These are phyloP conservation scores for Didymella pinodella DNA, from an alignment of 2,329 filamentous ascomycete genomes.

Conservation along the genomic window DNA sequence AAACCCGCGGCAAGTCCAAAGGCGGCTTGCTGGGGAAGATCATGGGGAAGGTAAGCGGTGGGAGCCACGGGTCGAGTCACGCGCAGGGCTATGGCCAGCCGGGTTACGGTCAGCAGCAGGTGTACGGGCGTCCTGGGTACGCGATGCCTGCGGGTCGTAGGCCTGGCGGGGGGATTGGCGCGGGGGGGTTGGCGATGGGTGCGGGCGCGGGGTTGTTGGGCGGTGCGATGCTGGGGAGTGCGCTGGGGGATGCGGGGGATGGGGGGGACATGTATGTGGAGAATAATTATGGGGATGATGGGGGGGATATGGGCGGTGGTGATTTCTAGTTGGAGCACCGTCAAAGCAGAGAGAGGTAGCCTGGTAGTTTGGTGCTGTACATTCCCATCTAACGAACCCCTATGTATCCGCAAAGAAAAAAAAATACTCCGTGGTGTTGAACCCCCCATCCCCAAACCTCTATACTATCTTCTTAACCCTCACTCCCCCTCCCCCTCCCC, in stretches of 20 bases:
- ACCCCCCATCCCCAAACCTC: conserved; percentile 1
- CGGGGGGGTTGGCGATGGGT: conserved; percentile 77
- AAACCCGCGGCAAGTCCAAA: conserved; percentile 50
- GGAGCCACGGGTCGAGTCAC: conserved; percentile 32
- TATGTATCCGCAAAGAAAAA: too few relatives aligned
- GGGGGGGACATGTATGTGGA: conserved; percentile 38
- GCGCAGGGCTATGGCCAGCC: conserved; percentile 37
- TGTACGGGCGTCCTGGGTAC: conserved; percentile 31
- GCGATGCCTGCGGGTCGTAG: conserved; percentile 22
- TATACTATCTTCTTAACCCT: not conserved
- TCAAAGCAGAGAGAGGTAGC: too few relatives aligned
- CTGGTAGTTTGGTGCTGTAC: conserved; percentile 4
- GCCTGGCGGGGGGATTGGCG: conserved; percentile 65
- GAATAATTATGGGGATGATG: conserved; percentile 41
- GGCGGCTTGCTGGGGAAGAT: conserved; percentile 62
- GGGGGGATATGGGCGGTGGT: conserved; percentile 13
- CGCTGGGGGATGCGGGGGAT: conserved; percentile 59
- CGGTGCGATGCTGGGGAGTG: conserved; percentile 74
- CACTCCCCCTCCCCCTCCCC: not conserved
- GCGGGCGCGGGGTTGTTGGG: conserved; percentile 82
- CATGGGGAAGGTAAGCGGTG: conserved; percentile 55
- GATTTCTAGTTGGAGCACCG: too few relatives aligned
- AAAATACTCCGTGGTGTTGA: conserved; percentile 6
- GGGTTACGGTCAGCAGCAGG: conserved; percentile 40
- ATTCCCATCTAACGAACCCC: too few relatives aligned